phyloP scores from a whole-genome alignment of 495 filamentous ascomycete species.

The Cryomyces minteri region DNA sequence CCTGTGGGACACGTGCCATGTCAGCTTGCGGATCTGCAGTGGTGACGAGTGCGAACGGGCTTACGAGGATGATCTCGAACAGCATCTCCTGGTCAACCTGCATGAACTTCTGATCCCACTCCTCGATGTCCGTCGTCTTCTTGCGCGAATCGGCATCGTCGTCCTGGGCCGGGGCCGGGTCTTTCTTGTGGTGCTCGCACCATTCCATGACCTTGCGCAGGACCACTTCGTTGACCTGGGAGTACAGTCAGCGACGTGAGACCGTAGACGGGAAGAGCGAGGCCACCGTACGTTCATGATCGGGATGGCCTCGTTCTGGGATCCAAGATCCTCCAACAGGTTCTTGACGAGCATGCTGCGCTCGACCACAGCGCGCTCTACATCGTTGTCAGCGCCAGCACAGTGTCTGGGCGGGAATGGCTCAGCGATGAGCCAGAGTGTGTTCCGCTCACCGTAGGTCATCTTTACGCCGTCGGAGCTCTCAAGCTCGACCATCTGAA shows the following conservation, averaged over 20 bases:
- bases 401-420: not conserved
- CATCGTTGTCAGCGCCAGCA: not conserved
- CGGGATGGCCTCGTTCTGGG: conserved; percentile 46
- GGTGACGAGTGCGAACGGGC: conserved; percentile 16
- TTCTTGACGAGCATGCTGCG: conserved; percentile 93
- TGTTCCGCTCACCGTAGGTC: conserved; percentile 1
- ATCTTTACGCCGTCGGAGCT: conserved; percentile 10
- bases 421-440: not conserved
- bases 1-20: conserved; percentile 19
- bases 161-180: conserved; percentile 54
- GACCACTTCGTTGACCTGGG: conserved; percentile 79
- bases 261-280: not conserved
- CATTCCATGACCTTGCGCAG: conserved; percentile 93
- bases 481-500: conserved; percentile 6
- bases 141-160: conserved; percentile 90
- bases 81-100: conserved; percentile 99
- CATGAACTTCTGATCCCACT: conserved; percentile 99
- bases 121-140: conserved; percentile 96
- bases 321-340: conserved; percentile 84
- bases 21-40: too few species aligned
- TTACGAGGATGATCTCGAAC: conserved; percentile 93
- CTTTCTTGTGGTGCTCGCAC: conserved; percentile 85
- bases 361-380: conserved; percentile 73
- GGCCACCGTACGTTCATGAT: conserved; percentile 62
- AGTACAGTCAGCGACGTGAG: conserved; percentile 4